Conservation (phyloP, 495 filamentous ascomycete species). For the Terfezia claveryi region DNA sequence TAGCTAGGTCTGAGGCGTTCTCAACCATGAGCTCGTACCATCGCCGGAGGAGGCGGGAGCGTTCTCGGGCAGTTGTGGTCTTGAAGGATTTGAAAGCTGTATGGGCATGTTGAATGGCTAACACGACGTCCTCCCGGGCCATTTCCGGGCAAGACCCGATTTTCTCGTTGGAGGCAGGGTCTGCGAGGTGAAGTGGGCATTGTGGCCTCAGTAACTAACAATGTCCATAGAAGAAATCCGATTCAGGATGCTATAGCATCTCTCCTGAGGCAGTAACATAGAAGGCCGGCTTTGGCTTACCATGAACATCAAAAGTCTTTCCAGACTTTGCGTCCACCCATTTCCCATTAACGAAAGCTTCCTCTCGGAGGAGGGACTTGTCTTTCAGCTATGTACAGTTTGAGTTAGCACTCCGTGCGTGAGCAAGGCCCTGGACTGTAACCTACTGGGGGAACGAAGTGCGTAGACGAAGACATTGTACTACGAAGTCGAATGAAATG, state of each 20-base stretch:
- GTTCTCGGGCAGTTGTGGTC: slow-evolving; percentile 52
- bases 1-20: slow-evolving; percentile 71
- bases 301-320: slow-evolving; percentile 59
- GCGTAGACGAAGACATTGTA: too few relatives aligned
- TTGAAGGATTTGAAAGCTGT: slow-evolving; percentile 58
- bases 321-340: slow-evolving; percentile 38
- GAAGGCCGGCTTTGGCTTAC: slow-evolving; percentile 21
- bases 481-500: too few relatives aligned
- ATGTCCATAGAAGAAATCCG: slow-evolving; percentile 2
- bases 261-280: not conserved
- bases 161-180: slow-evolving; percentile 41
- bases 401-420: too few relatives aligned
- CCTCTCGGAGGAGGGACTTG: slow-evolving; percentile 51
- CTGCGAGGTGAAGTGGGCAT: slow-evolving; percentile 16
- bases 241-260: slow-evolving; percentile 4
- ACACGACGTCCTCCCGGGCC: slow-evolving; percentile 34
- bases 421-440: too few relatives aligned
- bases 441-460: too few relatives aligned
- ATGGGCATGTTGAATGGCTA: slow-evolving; percentile 39
- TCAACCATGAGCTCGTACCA: slow-evolving; percentile 84
- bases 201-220: not conserved
- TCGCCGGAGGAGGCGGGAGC: slow-evolving; percentile 58
- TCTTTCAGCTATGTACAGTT: slow-evolving; percentile 43
- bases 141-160: slow-evolving; percentile 56
- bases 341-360: slow-evolving; percentile 71